Percentiles rank a stretch among this genome's conserved stretches.
Evolutionary conservation across 2,329 filamentous ascomycete species (phyloP).

Genomic region (Aspergillus sp.): DNA sequence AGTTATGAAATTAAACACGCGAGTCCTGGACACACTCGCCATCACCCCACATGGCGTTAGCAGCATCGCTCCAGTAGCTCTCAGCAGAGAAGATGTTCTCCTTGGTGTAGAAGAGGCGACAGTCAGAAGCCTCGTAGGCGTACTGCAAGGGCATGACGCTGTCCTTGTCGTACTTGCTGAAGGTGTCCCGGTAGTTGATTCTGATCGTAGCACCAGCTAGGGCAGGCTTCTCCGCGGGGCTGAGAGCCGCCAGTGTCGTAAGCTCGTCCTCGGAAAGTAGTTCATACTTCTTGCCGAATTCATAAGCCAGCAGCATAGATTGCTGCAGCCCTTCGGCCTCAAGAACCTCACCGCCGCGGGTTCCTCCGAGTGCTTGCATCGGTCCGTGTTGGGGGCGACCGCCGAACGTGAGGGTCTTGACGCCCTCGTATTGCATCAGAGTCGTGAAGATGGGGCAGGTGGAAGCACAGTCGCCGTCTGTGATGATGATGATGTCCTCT

Average conservation of each 20-base stretch:
- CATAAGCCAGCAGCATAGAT: neutral
- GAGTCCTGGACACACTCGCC: neutral
- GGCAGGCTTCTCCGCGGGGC: neutral
- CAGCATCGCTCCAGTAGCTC: slow-evolving; percentile 53
- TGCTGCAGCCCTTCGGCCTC: neutral
- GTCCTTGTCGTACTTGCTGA: slow-evolving; percentile 44
- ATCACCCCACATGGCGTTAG: slow-evolving; percentile 22
- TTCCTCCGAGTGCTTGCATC: slow-evolving; percentile 67
- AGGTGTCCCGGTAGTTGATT: slow-evolving; percentile 48
- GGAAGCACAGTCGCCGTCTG: slow-evolving; percentile 60
- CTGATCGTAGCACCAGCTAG: neutral
- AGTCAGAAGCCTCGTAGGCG: slow-evolving; percentile 60
- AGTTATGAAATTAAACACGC: neutral
- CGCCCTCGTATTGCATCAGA: slow-evolving; percentile 54
- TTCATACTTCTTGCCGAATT: neutral
- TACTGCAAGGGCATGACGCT: slow-evolving; percentile 56
- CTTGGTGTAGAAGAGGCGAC: slow-evolving; percentile 60
- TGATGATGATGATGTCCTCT: slow-evolving; percentile 42
- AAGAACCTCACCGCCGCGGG: slow-evolving; percentile 52
- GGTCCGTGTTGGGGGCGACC: slow-evolving; percentile 56
- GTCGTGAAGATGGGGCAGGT: slow-evolving; percentile 61
- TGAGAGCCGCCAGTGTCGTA: neutral
- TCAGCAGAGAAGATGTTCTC: slow-evolving; percentile 54
- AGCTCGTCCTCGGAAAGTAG: neutral
- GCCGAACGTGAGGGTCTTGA: slow-evolving; percentile 60